Conservation (phyloP, 129 eudicot genomes). For the Oenanthe sinensis region DNA sequence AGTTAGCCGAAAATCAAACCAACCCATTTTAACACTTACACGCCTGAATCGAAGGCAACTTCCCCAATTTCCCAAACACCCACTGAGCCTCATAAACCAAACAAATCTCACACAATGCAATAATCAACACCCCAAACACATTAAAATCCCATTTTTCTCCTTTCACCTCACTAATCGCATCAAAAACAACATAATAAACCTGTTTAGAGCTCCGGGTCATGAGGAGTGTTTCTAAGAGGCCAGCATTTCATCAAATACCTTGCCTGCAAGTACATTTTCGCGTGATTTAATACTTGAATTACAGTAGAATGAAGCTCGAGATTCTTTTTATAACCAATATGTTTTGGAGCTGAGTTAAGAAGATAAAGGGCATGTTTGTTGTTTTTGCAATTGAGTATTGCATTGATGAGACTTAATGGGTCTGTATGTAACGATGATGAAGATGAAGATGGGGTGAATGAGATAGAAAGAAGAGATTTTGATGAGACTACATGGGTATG, state of each 20-base stretch:
- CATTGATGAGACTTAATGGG: conserved; percentile 24
- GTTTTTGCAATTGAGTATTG: conserved; percentile 48
- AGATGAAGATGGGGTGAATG: conserved; percentile 10
- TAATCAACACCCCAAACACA: conserved; percentile 63
- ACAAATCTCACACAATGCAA: conserved; percentile 51
- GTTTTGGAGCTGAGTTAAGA: conserved; percentile 34
- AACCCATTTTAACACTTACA: conserved; percentile 50
- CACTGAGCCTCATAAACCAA: conserved; percentile 66
- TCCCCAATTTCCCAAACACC: conserved; percentile 46
- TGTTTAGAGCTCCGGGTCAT: conserved; percentile 36
- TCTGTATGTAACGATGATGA: conserved; percentile 20
- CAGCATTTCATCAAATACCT: conserved; percentile 83
- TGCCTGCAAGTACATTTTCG: conserved; percentile 54
- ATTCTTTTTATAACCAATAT: conserved; percentile 31
- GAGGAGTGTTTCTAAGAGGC: conserved; percentile 46
- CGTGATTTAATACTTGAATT: conserved; percentile 33
- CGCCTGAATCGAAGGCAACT: conserved; percentile 47
- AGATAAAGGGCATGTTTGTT: conserved; percentile 42
- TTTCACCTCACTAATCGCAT: conserved; percentile 36
- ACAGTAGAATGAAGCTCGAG: conserved; percentile 52
- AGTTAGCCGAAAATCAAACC: conserved; percentile 21
- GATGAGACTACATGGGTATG: no score
- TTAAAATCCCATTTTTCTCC: conserved; percentile 20
- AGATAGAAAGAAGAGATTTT: not conserved
- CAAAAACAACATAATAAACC: conserved; percentile 36